These are phyloP conservation scores for Aspergillus fischeri DNA, from an alignment of 2,329 filamentous ascomycete genomes.

Conservation along the genomic window DNA sequence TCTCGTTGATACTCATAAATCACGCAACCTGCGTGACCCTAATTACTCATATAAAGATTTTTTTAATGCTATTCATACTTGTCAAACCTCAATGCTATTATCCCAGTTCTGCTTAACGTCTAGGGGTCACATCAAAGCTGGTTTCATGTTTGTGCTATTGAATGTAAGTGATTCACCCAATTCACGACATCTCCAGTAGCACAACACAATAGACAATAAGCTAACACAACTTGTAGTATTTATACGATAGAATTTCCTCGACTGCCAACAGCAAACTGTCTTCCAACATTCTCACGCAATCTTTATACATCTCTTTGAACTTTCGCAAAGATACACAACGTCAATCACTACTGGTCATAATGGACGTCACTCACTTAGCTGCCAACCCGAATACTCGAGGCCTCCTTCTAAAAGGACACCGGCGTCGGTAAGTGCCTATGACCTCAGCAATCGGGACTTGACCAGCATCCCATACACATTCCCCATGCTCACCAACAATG, in stretches of 20 bases:
- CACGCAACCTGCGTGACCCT: constrained; percentile 13
- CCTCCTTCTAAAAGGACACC: not conserved
- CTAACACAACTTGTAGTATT: not conserved
- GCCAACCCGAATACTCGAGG: not conserved
- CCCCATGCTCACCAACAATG: not conserved
- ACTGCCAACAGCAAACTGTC: no score
- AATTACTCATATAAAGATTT: constrained; percentile 24
- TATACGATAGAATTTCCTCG: not conserved
- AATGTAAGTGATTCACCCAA: not conserved
- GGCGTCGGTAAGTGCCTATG: not conserved
- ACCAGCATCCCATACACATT: constrained; percentile 25
- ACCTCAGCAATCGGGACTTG: constrained; percentile 15
- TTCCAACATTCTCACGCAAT: not conserved
- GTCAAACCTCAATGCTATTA: not conserved
- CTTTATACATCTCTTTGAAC: not conserved
- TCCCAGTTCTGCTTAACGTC: not conserved
- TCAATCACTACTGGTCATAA: not conserved
- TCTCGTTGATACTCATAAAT: constrained; percentile 21
- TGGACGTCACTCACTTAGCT: not conserved
- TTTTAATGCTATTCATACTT: constrained; percentile 23
- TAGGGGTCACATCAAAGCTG: not conserved
- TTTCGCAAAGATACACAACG: not conserved
- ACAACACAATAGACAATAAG: not conserved
- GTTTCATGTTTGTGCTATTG: not conserved
- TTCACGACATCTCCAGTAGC: not conserved